These are phyloP conservation scores for Paraphaeosphaeria minitans DNA, from an alignment of 2,329 filamentous ascomycete genomes.

Conservation along the genomic window DNA sequence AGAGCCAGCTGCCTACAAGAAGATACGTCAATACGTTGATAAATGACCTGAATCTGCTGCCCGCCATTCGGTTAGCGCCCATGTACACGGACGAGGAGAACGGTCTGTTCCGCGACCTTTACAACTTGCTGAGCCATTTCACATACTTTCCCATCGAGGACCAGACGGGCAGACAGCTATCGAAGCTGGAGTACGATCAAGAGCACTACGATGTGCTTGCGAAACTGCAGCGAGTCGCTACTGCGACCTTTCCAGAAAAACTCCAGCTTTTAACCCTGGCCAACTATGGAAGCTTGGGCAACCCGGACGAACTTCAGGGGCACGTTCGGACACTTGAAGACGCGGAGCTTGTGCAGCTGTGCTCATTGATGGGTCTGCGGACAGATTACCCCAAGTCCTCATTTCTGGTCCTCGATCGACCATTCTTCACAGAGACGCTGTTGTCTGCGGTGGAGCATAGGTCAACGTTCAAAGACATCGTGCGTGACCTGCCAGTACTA, in stretches of 20 bases:
- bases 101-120: conserved; percentile 78
- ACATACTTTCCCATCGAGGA: conserved; percentile 89
- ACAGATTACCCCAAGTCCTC: conserved; percentile 79
- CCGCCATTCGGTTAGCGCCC: conserved; percentile 78
- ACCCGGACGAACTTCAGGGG: conserved; percentile 75
- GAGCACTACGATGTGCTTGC: conserved; percentile 77
- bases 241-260: conserved; percentile 85
- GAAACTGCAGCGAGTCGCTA: conserved; percentile 75
- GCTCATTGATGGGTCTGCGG: conserved; percentile 74
- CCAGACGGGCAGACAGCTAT: conserved; percentile 79
- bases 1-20: conserved; percentile 91
- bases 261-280: conserved; percentile 89
- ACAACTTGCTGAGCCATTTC: conserved; percentile 82
- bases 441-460: conserved; percentile 76
- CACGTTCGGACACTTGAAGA: conserved; percentile 77
- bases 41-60: conserved; percentile 81
- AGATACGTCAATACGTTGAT: conserved; percentile 90
- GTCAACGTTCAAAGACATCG: conserved; percentile 80
- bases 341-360: conserved; percentile 72
- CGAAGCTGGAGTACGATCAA: conserved; percentile 74
- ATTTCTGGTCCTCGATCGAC: conserved; percentile 66
- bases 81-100: conserved; percentile 77
- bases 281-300: conserved; percentile 87
- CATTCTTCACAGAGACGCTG: conserved; percentile 72
- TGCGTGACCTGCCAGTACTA: conserved; percentile 72